A percentile compares a stretch with the other conserved stretches of the same genome.
Evolutionary conservation across 345 rosid genomes (phyloP).

Genomic region (Pistacia integerrima): DNA sequence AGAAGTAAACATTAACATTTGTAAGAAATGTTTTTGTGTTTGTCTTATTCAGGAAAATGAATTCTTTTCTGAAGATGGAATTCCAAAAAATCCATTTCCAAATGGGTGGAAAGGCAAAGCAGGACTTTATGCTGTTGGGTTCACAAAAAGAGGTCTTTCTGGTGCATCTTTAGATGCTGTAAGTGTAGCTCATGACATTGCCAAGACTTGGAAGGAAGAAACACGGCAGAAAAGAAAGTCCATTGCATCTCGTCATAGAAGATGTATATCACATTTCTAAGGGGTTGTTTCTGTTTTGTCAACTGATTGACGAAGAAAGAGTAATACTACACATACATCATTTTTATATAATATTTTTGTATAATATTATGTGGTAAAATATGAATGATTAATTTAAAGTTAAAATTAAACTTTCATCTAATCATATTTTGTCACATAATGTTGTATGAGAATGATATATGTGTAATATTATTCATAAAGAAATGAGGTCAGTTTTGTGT

Average conservation of each 20-base stretch:
- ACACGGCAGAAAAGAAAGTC: conserved; percentile 65
- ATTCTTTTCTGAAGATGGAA: conserved; percentile 70
- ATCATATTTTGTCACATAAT: too few species aligned
- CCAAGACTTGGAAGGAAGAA: conserved; percentile 67
- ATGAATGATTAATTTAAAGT: too few species aligned
- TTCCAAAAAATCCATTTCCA: conserved; percentile 74
- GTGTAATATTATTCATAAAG: neutral
- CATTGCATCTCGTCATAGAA: conserved; percentile 65
- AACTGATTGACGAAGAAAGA: conserved; percentile 10
- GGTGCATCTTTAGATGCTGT: conserved; percentile 79
- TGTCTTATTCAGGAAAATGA: conserved; percentile 60
- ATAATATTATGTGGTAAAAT: too few species aligned
- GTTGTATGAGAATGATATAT: too few species aligned
- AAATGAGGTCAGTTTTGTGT: conserved; percentile 12
- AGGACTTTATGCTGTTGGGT: conserved; percentile 90
- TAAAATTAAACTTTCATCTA: too few species aligned
- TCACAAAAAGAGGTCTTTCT: conserved; percentile 83
- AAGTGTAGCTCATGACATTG: conserved; percentile 71
- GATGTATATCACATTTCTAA: conserved; percentile 82
- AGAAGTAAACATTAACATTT: neutral
- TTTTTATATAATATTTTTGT: too few species aligned
- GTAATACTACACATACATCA: too few species aligned
- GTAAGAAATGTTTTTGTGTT: conserved; percentile 4
- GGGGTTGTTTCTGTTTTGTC: neutral
- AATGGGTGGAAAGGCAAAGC: conserved; percentile 86